Base-by-base conservation (phyloP, 371 early-diverging fungal genomes). In the Enterocytospora artemiae region DNA sequence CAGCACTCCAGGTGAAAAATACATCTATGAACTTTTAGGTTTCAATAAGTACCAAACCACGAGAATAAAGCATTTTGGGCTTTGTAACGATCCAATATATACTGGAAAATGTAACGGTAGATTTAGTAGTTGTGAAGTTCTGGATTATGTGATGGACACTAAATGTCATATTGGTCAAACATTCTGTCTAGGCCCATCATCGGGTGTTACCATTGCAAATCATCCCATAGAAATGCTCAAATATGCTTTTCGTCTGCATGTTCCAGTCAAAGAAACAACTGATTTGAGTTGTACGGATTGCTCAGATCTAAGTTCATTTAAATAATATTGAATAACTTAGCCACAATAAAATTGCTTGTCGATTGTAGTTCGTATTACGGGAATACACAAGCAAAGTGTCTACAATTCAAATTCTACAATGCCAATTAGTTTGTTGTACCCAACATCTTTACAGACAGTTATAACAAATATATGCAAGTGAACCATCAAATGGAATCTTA, bases 1-100 rank as follows among this genome's bases (percentile, higher is more conserved):
- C 58, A 63, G 69, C 0, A 65, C 75, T 12, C 78, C 78, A 0
- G 78, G 78, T 16, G 71, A 71, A 28, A 41, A 32, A 36, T 58
- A 65, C 31, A 37, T 63, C 14, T 22, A 43, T 46, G 39, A 28
- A 33, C 32, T 65, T 18, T 45, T 65, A 41, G 43, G 54, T 1
- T 25, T 52, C 0, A 22, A 33, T 1, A 36, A 18, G 18, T 5
- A 32, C 33, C 48, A 5, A 31, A 20, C 0, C 7, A 2, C 1
- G 20, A 55, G 49, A 9, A 48, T 67, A 27, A 1, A 56, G 4
- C 72, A 72, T 56, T 31, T 61, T 31, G 67, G 68, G 22, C 55
- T 59, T 25, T 72, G 67, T 56, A 59, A 50, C 27, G 72, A 72
- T 30, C 25, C 49, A n/a, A 57, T 72, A 9, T 67, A 39, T 37